phyloP scores from a whole-genome alignment of 352 stramenopile genomes.

The Blastocystis sp. region DNA sequence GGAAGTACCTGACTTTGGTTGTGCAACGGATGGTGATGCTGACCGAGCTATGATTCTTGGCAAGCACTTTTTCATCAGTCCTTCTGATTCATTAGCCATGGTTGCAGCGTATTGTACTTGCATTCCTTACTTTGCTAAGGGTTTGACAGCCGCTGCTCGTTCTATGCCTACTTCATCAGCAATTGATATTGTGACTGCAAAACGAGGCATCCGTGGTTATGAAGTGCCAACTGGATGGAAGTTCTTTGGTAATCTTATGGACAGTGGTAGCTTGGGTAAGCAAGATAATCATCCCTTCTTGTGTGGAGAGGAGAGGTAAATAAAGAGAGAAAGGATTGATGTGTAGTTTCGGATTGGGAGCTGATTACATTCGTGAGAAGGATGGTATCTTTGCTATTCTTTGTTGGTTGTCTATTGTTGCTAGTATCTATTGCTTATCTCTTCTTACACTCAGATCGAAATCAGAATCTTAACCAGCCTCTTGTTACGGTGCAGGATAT shows the following conservation, averaged over 20 bases:
- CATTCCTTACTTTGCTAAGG: slow-evolving; percentile 89
- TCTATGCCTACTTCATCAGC: slow-evolving; percentile 95
- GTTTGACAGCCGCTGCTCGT: slow-evolving; percentile 78
- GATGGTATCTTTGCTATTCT: slow-evolving; percentile 97
- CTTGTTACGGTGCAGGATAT: slow-evolving; percentile 90
- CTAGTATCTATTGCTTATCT: slow-evolving; percentile 63
- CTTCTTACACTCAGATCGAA: neutral
- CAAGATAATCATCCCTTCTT: slow-evolving; percentile 96
- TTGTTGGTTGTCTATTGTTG: slow-evolving; percentile 94
- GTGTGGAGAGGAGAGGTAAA: slow-evolving; percentile 83
- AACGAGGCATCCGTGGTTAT: slow-evolving; percentile 86
- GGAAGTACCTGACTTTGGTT: slow-evolving; percentile 79
- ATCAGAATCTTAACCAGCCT: slow-evolving; percentile 66
- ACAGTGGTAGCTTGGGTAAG: slow-evolving; percentile 83
- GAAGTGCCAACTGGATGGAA: slow-evolving; percentile 98
- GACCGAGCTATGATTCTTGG: slow-evolving; percentile 98
- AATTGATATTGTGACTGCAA: slow-evolving; percentile 89
- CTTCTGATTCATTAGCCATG: slow-evolving; percentile 92
- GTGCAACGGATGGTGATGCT: slow-evolving; percentile 90
- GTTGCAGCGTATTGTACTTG: slow-evolving; percentile 90
- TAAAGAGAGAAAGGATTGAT: neutral
- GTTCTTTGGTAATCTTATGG: slow-evolving; percentile 99
- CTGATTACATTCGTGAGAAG: slow-evolving; percentile 97
- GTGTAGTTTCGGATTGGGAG: slow-evolving; percentile 86
- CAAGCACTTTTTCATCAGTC: slow-evolving; percentile 92